Base-by-base conservation (phyloP, 495 filamentous ascomycete genomes). In the Aspergillus panamensis region DNA sequence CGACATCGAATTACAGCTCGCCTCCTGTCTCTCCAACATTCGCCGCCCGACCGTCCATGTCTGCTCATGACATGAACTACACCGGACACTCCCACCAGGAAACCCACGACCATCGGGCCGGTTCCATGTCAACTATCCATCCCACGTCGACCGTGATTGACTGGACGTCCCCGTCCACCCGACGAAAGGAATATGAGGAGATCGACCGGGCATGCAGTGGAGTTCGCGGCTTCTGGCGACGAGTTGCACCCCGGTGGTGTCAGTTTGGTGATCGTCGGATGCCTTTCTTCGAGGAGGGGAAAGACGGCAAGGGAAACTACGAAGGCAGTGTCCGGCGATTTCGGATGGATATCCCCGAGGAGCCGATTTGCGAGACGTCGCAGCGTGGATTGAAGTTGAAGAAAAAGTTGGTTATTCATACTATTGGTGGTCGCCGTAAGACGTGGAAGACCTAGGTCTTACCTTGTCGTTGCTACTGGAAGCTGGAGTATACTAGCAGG, bases 131-230 rank as follows among this genome's bases (percentile, higher is more conserved):
- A 19, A 63, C 68, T n/a, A 65, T 71, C 31, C 60, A 73, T 29
- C 62, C 74, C 42, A 69, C 74, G 48, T 67, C 70, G 14, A 79
- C 77, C 16, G 70, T 78, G 4, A 79, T 79, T 58, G 76, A 80
- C 58, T 81, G 78, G 78, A 81, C 77, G 2, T 75, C 75, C 0
- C 66, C 71, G 8, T 72, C 74, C 13, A 79, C 77, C 9, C 76
- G 78, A 17, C 64, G 77, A 8, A 70, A 66, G 30, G 76, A 81
- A 53, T 81, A 81, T 44, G 68, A 77, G 45, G 74, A 78, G 45
- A 81, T 81, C 54, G 76, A 81, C 64, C 75, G 73, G 0, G 73
- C 75, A n/a, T 76, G 68, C 53, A 68, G 69, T 9, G 78, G 78
- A 7, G 61, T 79, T 7, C 72, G 78, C 0, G 76, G 78, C 5